A percentile compares a stretch with the other conserved stretches of the same genome.
phyloP scores from a whole-genome alignment of 768 basidiomycete species.

The Dendrothele bispora region DNA sequence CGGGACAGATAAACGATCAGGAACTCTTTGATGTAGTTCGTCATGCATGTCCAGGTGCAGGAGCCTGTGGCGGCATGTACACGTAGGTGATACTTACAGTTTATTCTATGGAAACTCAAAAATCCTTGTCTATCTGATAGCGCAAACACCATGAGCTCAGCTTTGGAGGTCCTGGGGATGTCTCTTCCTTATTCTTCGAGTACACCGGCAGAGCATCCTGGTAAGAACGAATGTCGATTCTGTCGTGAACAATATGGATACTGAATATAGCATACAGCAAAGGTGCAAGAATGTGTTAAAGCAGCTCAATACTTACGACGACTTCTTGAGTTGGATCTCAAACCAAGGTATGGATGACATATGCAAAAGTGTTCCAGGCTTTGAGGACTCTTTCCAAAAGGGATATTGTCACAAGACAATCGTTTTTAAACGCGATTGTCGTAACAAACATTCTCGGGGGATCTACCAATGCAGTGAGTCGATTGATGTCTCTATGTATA shows the following conservation, averaged over 20 bases:
- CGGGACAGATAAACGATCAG: conserved; percentile 78
- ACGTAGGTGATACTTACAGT: conserved; percentile 44
- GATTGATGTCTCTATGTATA: background rate
- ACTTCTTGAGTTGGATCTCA: conserved; percentile 75
- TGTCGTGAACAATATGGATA: background rate
- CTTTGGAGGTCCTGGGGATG: conserved; percentile 80
- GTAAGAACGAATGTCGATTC: conserved; percentile 33
- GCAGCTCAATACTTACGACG: conserved; percentile 77
- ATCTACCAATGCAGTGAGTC: conserved; percentile 79
- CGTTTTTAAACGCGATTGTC: conserved; percentile 83
- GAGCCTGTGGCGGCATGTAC: conserved; percentile 88
- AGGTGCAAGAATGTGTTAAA: conserved; percentile 78
- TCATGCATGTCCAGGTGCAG: conserved; percentile 82
- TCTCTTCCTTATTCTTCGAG: conserved; percentile 85
- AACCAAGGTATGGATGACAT: conserved; percentile 56
- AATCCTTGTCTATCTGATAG: conserved; percentile 25
- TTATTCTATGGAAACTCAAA: background rate
- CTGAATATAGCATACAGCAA: conserved; percentile 45
- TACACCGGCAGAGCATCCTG: conserved; percentile 70
- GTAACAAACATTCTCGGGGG: conserved; percentile 81
- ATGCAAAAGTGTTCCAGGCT: conserved; percentile 42
- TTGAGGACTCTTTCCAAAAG: conserved; percentile 28
- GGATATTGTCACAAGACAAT: conserved; percentile 57
- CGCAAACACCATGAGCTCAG: conserved; percentile 88
- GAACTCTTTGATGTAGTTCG: conserved; percentile 83